A percentile compares a stretch with the other conserved stretches of the same genome.
These are phyloP conservation scores for Asterionellopsis glacialis DNA, from an alignment of 108 stramenopile species.

Conservation along the genomic window DNA sequence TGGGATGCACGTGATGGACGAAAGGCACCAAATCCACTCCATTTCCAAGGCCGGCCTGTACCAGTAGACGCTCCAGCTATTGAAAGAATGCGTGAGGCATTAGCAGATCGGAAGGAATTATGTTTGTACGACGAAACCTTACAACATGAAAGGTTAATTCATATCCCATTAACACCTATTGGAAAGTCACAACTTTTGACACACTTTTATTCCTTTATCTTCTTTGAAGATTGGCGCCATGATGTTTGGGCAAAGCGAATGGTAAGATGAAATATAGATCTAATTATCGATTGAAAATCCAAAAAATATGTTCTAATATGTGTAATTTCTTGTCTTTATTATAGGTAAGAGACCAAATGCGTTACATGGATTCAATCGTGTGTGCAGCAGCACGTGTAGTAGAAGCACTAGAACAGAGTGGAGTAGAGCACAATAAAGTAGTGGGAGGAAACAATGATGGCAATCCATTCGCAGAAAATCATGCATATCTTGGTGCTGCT, in stretches of 20 bases:
- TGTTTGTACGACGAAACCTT: constrained; percentile 46
- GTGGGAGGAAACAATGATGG: no score
- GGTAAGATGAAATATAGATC: constrained; percentile 6
- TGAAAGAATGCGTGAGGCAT: constrained; percentile 56
- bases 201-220: constrained; percentile 58
- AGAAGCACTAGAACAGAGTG: constrained; percentile 34
- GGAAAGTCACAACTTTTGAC: constrained; percentile 26
- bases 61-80: constrained; percentile 39
- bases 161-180: constrained; percentile 18
- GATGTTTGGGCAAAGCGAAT: constrained; percentile 53
- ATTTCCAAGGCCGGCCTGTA: constrained; percentile 17
- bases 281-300: no score
- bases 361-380: constrained; percentile 43
- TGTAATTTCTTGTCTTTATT: no score
- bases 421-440: neutral
- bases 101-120: constrained; percentile 37
- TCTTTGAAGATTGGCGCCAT: constrained; percentile 55
- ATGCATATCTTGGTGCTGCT: neutral
- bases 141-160: constrained; percentile 38
- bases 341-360: constrained; percentile 27
- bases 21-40: neutral
- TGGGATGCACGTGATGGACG: constrained; percentile 1
- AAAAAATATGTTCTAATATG: no score
- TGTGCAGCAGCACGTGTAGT: constrained; percentile 56
- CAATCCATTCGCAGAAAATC: neutral